Evolutionary conservation across 1,284 basidiomycete genomes (phyloP), one percentile per base, ranked within the genome.

Genomic region (Mycena citricolor): DNA sequence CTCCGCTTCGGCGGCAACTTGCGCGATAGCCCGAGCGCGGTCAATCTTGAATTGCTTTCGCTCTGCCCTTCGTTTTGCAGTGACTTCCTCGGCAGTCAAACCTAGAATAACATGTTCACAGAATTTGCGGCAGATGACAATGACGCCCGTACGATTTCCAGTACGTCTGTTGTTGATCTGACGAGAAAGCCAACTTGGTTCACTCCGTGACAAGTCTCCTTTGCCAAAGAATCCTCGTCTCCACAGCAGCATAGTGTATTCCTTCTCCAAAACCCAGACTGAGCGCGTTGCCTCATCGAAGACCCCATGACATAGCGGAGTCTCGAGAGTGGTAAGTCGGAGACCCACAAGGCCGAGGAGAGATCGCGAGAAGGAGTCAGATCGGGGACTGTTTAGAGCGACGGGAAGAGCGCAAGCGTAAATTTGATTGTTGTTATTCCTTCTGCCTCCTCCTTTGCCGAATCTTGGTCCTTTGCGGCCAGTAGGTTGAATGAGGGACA

Each of bases 141-240:
- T n/a, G n/a, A n/a, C n/a, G n/a, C n/a, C n/a, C 76, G 49, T 58
- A 82, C 83, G 74, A 67, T 79, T 80, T 54, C 77, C 74, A 54
- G 46, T 10, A 22, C 68, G 75, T 51, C 65, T 64, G n/a, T 80
- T 71, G 59, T 88, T 90, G 29, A 86, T 69, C 55, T 87, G 82
- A 48, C 90, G 73, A 24, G 78, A 78, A 52, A 85, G 70, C 97
- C 95, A 99, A 36, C 83, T 93, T 1, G 95, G 95, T 64, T 99
- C 97, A 63, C 91, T 95, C 42, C 97, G 69, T 26, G 90, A 94
- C 36, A 99, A 69, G 58, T 87, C 87, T 1, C 97, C 97, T 64
- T 99, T 99, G 16, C 97, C 95, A 63, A 98, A 99, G 71, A 98
- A 98, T 0, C 97, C 95, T 46, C 88, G 72, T 32, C 80, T 73